These are phyloP conservation scores for Claviceps sp. DNA, from an alignment of 2,329 filamentous ascomycete genomes.

Conservation along the genomic window DNA sequence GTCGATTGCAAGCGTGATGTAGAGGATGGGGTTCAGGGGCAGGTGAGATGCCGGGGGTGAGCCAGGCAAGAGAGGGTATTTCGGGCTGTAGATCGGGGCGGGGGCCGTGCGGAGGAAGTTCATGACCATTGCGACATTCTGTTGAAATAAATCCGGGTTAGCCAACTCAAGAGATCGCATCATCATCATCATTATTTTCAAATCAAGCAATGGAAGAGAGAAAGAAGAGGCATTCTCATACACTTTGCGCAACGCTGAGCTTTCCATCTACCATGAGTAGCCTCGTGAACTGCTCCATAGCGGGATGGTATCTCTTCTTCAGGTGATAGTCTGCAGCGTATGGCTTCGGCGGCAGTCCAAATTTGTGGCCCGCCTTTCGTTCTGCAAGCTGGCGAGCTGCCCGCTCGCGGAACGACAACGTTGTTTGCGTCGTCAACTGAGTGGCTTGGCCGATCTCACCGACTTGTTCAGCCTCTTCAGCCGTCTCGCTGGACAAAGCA, in stretches of 20 bases:
- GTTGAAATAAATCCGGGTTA: neutral
- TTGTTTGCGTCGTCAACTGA: too few species aligned
- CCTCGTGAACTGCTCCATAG: conserved; percentile 78
- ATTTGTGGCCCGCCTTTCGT: conserved; percentile 54
- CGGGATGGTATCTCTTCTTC: conserved; percentile 72
- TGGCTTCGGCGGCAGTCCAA: conserved; percentile 54
- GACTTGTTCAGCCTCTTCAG: conserved; percentile 7
- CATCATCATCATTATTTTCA: neutral
- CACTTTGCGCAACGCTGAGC: conserved; percentile 76
- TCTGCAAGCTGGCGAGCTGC: too few species aligned
- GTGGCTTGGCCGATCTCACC: too few species aligned
- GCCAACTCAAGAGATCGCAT: neutral
- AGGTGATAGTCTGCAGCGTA: conserved; percentile 50
- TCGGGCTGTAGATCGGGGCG: conserved; percentile 60
- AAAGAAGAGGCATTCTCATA: conserved; percentile 22
- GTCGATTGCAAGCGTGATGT: conserved; percentile 83
- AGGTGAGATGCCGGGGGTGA: conserved; percentile 66
- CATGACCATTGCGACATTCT: conserved; percentile 80
- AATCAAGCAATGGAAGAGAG: neutral
- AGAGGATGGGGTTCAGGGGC: conserved; percentile 77
- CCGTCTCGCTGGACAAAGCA: conserved; percentile 12
- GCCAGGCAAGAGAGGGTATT: conserved; percentile 59
- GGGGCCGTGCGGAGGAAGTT: conserved; percentile 73
- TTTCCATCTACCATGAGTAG: conserved; percentile 87
- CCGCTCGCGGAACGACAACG: too few species aligned